Percentiles rank a stretch among this genome's conserved stretches.
Evolutionary conservation across 2,329 filamentous ascomycete genomes (phyloP).

Genomic region (Cercospora beticola): DNA sequence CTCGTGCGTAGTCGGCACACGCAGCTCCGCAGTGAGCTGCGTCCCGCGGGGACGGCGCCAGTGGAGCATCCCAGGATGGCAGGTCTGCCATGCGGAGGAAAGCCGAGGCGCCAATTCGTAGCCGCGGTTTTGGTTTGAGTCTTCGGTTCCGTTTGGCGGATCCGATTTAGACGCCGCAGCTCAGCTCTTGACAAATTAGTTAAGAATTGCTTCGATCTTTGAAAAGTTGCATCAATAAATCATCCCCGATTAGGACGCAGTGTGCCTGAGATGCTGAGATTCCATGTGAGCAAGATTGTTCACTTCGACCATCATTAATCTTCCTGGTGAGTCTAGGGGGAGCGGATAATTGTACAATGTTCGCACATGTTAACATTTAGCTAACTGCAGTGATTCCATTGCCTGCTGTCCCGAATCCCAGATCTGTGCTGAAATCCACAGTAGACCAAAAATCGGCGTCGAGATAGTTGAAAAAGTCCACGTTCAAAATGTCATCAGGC

Average conservation of each 20-base stretch:
- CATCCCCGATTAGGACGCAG: neutral
- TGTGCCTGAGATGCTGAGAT: neutral
- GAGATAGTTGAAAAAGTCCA: constrained; percentile 33
- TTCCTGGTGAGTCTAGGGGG: neutral
- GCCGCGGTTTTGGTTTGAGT: neutral
- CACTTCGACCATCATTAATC: neutral
- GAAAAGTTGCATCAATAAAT: neutral
- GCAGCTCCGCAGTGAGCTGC: neutral
- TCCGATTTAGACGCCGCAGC: neutral
- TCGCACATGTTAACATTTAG: neutral
- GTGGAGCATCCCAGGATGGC: neutral
- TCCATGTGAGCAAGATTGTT: neutral
- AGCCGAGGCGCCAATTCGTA: neutral
- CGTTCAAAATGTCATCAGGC: constrained; percentile 28
- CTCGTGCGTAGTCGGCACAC: neutral
- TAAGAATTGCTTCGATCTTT: neutral
- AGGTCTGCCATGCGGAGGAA: neutral
- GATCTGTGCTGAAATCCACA: constrained; percentile 3
- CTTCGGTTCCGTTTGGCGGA: neutral
- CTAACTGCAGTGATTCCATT: neutral
- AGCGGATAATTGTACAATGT: neutral
- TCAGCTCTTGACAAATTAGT: neutral
- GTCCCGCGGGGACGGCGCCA: neutral
- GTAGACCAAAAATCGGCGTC: constrained; percentile 31
- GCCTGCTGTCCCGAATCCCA: neutral